Evolutionary conservation across 2,329 filamentous ascomycete genomes (phyloP).

Genomic region (Botrytis cinerea): DNA sequence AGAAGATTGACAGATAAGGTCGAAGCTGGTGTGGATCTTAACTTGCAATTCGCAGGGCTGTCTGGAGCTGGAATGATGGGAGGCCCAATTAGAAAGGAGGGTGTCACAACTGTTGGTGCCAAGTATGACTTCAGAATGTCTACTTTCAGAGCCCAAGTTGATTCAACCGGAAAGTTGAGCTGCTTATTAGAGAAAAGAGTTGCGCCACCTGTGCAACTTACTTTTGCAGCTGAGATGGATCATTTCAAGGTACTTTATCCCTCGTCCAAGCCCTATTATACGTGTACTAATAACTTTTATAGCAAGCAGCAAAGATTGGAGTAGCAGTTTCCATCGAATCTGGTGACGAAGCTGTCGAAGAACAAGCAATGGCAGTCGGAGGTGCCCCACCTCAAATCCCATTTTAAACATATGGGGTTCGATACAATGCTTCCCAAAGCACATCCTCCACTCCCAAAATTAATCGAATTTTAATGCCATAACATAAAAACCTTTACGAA

Average conservation of each 20-base stretch:
- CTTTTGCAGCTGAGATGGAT: conserved; percentile 95
- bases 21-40: conserved; percentile 93
- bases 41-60: conserved; percentile 74
- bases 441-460: conserved; percentile 27
- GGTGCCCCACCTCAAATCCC: conserved; percentile 57
- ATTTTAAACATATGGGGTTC: conserved; percentile 53
- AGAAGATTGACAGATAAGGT: conserved; percentile 89
- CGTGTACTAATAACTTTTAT: conserved; percentile 39
- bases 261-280: not conserved
- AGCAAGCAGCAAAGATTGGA: conserved; percentile 96
- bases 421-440: conserved; percentile 14
- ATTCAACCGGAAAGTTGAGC: conserved; percentile 91
- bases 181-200: conserved; percentile 95
- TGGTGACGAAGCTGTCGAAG: conserved; percentile 80
- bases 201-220: conserved; percentile 87
- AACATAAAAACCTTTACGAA: conserved; percentile 23
- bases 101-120: conserved; percentile 85
- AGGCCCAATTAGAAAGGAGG: conserved; percentile 76
- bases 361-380: conserved; percentile 68
- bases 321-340: conserved; percentile 91
- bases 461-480: conserved; percentile 39
- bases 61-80: conserved; percentile 71
- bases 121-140: conserved; percentile 98
- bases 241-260: conserved; percentile 77
- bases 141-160: conserved; percentile 92